Percentiles rank a stretch among this genome's conserved stretches.
Evolutionary conservation across 1,284 basidiomycete genomes (phyloP).

Genomic region (Neolentinus lepideus): DNA sequence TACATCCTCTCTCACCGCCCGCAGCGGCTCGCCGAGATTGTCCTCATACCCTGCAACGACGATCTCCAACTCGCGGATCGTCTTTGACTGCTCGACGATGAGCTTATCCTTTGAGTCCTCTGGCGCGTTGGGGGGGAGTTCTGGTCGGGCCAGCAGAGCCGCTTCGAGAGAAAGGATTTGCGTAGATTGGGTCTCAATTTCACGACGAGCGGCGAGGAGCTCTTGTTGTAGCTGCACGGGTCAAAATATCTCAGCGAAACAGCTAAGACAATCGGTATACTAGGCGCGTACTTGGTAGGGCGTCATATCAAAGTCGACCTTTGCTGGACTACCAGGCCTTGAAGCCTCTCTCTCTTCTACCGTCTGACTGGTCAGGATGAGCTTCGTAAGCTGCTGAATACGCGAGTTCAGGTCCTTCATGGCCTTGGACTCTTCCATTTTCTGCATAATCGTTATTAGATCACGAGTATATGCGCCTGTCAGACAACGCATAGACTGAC

Average conservation of each 20-base stretch:
- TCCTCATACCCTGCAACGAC: slow-evolving; percentile 64
- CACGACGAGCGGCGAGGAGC: slow-evolving; percentile 65
- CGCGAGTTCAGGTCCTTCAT: slow-evolving; percentile 77
- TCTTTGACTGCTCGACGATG: slow-evolving; percentile 60
- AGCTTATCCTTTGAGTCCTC: slow-evolving; percentile 66
- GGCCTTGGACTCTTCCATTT: slow-evolving; percentile 72
- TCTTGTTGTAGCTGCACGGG: slow-evolving; percentile 74
- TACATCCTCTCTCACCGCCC: slow-evolving; percentile 72
- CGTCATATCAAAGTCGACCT: slow-evolving; percentile 81
- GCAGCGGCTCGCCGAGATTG: slow-evolving; percentile 62
- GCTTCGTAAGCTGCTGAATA: slow-evolving; percentile 79
- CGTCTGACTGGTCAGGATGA: slow-evolving; percentile 81
- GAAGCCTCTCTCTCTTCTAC: slow-evolving; percentile 71
- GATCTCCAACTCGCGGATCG: slow-evolving; percentile 66
- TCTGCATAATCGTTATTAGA: slow-evolving; percentile 39
- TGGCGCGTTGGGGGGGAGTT: slow-evolving; percentile 46
- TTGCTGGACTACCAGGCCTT: slow-evolving; percentile 70
- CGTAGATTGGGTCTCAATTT: slow-evolving; percentile 69
- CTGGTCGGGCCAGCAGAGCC: slow-evolving; percentile 56
- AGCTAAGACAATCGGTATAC: not conserved
- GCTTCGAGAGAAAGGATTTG: slow-evolving; percentile 80
- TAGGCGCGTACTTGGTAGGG: slow-evolving; percentile 58
- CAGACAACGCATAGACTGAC: slow-evolving; percentile 24
- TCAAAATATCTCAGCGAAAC: not conserved
- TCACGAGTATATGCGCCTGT: not conserved